Evolutionary conservation across 352 stramenopile genomes (phyloP).

Genomic region (Albugo laibachii): DNA sequence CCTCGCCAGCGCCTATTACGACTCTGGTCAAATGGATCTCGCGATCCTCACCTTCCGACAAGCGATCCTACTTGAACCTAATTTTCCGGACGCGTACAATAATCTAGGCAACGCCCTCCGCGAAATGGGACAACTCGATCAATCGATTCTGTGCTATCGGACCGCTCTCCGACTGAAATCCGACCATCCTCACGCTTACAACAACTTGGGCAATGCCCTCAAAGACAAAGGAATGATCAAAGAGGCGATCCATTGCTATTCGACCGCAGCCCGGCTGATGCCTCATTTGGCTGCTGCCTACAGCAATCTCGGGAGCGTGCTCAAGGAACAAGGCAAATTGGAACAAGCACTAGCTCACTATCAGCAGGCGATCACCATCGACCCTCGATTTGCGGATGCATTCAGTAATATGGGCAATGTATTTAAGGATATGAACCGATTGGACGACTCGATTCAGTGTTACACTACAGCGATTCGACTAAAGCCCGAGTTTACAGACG

Average conservation of each 20-base stretch:
- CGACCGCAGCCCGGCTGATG: conserved; percentile 76
- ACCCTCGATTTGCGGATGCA: conserved; percentile 81
- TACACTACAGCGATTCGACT: conserved; percentile 82
- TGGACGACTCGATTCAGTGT: conserved; percentile 80
- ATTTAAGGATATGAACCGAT: conserved; percentile 79
- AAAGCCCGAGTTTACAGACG: conserved; percentile 78
- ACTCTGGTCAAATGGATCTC: conserved; percentile 59
- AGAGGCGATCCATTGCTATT: conserved; percentile 88
- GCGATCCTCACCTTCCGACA: conserved; percentile 79
- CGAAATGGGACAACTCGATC: conserved; percentile 63
- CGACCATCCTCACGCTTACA: conserved; percentile 87
- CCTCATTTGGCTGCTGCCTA: conserved; percentile 85
- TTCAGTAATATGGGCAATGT: conserved; percentile 91
- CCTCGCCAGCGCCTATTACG: conserved; percentile 80
- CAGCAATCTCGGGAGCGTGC: conserved; percentile 86
- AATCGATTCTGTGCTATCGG: conserved; percentile 73
- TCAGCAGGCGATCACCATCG: conserved; percentile 83
- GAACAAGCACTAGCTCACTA: conserved; percentile 89
- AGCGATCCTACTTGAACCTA: conserved; percentile 82
- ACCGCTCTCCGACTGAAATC: conserved; percentile 79
- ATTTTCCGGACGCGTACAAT: conserved; percentile 88
- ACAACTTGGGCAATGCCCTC: conserved; percentile 85
- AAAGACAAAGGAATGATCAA: conserved; percentile 85
- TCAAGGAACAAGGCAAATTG: conserved; percentile 88
- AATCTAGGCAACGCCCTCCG: conserved; percentile 85